A percentile compares a stretch with the other conserved stretches of the same genome.
Evolutionary conservation across 2,329 filamentous ascomycete genomes (phyloP).

Genomic region (Chaetomiaceae sp.): DNA sequence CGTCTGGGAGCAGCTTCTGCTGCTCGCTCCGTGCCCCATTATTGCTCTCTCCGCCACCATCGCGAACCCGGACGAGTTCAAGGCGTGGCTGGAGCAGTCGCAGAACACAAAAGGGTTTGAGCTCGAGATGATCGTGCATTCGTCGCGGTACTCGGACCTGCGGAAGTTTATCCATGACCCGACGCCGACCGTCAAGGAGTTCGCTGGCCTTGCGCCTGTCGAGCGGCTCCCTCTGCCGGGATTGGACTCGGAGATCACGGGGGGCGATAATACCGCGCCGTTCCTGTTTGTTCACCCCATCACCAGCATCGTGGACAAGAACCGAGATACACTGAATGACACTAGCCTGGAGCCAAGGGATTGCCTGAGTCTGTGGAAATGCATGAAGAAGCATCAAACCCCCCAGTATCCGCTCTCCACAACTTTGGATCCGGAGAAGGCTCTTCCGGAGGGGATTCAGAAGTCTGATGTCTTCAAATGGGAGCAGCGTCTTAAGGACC

Average conservation of each 20-base stretch:
- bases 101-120: background rate
- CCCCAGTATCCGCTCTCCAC: no score
- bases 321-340: background rate
- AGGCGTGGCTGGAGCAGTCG: background rate
- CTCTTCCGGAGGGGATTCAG: no score
- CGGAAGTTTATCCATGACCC: background rate
- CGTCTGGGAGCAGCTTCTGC: background rate
- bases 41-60: slow-evolving; percentile 1
- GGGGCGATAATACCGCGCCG: background rate
- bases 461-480: no score
- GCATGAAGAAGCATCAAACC: no score
- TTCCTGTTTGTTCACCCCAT: background rate
- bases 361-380: no score
- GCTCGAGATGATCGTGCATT: slow-evolving; percentile 1
- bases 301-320: background rate
- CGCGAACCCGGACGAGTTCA: background rate
- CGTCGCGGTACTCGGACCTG: background rate
- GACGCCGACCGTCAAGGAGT: background rate
- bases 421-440: no score
- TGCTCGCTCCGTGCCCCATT: background rate
- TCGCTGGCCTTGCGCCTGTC: background rate
- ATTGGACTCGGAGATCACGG: background rate
- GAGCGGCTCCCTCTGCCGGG: background rate
- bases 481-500: no score
- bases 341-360: no score